Conservation (phyloP, 257 asterid species). For the Solanum chilense region DNA sequence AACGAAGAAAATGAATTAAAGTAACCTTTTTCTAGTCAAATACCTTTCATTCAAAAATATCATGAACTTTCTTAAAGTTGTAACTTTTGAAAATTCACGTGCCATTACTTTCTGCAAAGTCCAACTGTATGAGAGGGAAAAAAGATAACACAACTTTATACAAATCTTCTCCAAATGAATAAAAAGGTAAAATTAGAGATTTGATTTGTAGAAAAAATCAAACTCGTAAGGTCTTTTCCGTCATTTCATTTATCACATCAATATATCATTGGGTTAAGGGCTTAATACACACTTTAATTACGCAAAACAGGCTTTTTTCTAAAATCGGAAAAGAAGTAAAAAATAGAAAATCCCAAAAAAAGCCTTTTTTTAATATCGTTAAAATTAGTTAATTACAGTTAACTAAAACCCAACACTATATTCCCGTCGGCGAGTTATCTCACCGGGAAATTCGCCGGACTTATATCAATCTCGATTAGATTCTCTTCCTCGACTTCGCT, state of each 20-base stretch:
- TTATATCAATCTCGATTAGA: constrained; percentile 70
- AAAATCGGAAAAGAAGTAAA: not conserved
- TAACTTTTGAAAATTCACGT: not conserved
- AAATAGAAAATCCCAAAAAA: not conserved
- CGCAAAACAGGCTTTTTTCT: not conserved
- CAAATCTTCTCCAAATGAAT: not conserved
- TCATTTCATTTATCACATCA: not conserved
- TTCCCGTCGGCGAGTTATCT: not conserved
- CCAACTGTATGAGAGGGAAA: not conserved
- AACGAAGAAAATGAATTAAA: not conserved
- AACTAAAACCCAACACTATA: not conserved
- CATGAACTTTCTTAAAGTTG: not conserved
- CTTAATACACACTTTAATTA: not conserved
- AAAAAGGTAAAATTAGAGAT: not conserved
- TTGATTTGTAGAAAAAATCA: not conserved
- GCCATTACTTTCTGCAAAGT: not conserved
- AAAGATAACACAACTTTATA: not conserved
- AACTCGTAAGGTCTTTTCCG: not conserved
- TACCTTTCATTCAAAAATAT: not conserved
- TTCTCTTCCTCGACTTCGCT: constrained; percentile 66
- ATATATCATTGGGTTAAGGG: not conserved
- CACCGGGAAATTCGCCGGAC: constrained; percentile 22
- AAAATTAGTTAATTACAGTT: not conserved
- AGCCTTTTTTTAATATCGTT: not conserved
- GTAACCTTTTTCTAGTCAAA: not conserved